Base-by-base conservation (phyloP, 306 rosid species). In the Adenanthera pavonina region DNA sequence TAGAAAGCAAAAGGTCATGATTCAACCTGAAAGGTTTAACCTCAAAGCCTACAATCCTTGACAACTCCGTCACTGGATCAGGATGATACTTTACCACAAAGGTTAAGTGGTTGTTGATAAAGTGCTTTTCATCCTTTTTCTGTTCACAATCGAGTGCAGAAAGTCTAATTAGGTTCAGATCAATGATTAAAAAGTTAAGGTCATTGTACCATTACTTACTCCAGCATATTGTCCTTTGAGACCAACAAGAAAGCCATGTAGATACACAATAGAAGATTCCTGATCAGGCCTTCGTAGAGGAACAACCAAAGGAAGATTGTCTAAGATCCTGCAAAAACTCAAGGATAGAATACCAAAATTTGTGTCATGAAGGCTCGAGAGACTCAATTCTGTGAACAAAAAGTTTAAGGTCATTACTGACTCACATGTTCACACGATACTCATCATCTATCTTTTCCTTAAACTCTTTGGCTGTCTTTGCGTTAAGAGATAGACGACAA, bases 31-130 rank as follows among this genome's bases (percentile, higher is more conserved):
- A 91, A 44, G 94, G 92, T 53, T 84, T 87, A 87, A 91, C 94
- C 86, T 91, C 94, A 82, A 91, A 91, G 77, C 94, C 94, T 0
- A 91, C 94, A 25, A 91, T 91, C 89, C 94, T 89, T 57, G 94
- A 85, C 38, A 75, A 62, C 73, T 87, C 90, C 19, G 91, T 89
- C 69, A 82, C 81, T 33, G 68, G 84, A 86, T 91, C 92, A 68
- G 80, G 86, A 81, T 91, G 94, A 84, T 44, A 78, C 83, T 91
- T 91, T 72, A 91, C 90, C 19, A 69, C 73, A 74, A 91, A 91
- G 56, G 86, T 72, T 30, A 91, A 87, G 85, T 91, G 94, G 72
- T 91, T 91, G 87, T 91, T 84, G 78, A 91, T 89, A 62, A 87
- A 91, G 86, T 82, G 85, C 34, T 83, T 89, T 78, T 87, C 90